phyloP scores from a whole-genome alignment of 768 basidiomycete species.

The Rhizopogon vesiculosus region DNA sequence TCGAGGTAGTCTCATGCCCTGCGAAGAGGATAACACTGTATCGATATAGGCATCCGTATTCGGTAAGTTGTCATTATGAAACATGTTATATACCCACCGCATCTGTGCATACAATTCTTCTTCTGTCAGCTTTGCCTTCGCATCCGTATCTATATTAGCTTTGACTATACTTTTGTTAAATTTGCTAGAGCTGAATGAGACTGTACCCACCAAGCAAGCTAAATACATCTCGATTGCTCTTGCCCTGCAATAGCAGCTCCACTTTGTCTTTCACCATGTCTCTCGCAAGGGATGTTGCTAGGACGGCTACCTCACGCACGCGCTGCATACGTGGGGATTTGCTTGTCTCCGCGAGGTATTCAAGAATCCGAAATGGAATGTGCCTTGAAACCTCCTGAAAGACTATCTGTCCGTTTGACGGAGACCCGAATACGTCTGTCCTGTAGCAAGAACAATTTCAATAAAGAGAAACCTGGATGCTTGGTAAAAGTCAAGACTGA shows the following conservation, averaged over 20 bases:
- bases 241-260: constrained; percentile 1
- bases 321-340: constrained; percentile 12
- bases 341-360: constrained; percentile 28
- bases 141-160: not conserved
- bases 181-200: not conserved
- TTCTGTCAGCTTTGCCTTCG: constrained; percentile 18
- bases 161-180: not conserved
- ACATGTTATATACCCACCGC: constrained; percentile 10
- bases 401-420: constrained; percentile 18
- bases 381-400: constrained; percentile 25
- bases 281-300: constrained; percentile 2
- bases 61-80: not conserved
- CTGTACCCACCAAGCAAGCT: constrained; percentile 34
- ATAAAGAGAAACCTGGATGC: not conserved
- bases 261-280: constrained; percentile 10
- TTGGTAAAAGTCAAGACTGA: not conserved
- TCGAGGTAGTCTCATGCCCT: constrained; percentile 61
- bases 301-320: not conserved
- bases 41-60: not conserved
- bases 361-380: constrained; percentile 27
- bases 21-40: constrained; percentile 43
- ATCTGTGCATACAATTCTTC: constrained; percentile 9
- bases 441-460: not conserved
- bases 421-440: constrained; percentile 5
- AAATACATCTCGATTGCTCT: constrained; percentile 6